Conservation (phyloP, 306 rosid species). For the Purshia tridentata region DNA sequence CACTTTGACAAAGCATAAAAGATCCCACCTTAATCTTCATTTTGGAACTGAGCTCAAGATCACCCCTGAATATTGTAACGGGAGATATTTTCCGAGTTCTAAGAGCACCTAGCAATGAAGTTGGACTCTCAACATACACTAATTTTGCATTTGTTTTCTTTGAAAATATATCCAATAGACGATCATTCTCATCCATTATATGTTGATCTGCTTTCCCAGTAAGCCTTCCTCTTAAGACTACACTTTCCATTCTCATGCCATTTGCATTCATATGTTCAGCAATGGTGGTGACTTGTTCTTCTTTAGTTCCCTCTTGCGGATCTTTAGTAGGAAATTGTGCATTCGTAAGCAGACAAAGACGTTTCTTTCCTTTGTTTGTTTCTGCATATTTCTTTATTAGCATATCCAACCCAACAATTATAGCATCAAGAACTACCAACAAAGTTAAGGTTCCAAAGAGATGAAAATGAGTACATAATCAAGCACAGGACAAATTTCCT, state of each 20-base stretch:
- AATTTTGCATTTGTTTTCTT: slow-evolving; percentile 66
- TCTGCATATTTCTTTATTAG: slow-evolving; percentile 75
- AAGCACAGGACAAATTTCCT: slow-evolving; percentile 21
- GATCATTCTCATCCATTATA: slow-evolving; percentile 74
- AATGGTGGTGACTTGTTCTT: slow-evolving; percentile 70
- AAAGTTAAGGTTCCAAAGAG: slow-evolving; percentile 60
- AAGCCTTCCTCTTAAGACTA: slow-evolving; percentile 63
- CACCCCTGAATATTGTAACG: slow-evolving; percentile 74
- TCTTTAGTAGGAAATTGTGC: slow-evolving; percentile 67
- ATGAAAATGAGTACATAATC: slow-evolving; percentile 7
- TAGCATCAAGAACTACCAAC: slow-evolving; percentile 79
- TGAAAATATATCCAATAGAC: slow-evolving; percentile 58
- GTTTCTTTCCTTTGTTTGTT: slow-evolving; percentile 75
- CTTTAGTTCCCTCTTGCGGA: slow-evolving; percentile 77
- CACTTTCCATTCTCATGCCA: slow-evolving; percentile 84
- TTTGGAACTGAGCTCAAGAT: slow-evolving; percentile 69
- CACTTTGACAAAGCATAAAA: slow-evolving; percentile 18
- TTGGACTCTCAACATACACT: slow-evolving; percentile 60
- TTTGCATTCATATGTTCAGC: slow-evolving; percentile 68
- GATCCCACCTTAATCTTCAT: slow-evolving; percentile 75
- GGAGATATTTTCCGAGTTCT: slow-evolving; percentile 68
- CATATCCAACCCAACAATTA: slow-evolving; percentile 93
- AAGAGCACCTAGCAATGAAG: slow-evolving; percentile 75
- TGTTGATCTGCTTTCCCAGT: slow-evolving; percentile 41
- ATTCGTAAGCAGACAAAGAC: slow-evolving; percentile 77